These are phyloP conservation scores for Malbranchea cinnamomea DNA, from an alignment of 2,329 filamentous ascomycete genomes.

Conservation along the genomic window DNA sequence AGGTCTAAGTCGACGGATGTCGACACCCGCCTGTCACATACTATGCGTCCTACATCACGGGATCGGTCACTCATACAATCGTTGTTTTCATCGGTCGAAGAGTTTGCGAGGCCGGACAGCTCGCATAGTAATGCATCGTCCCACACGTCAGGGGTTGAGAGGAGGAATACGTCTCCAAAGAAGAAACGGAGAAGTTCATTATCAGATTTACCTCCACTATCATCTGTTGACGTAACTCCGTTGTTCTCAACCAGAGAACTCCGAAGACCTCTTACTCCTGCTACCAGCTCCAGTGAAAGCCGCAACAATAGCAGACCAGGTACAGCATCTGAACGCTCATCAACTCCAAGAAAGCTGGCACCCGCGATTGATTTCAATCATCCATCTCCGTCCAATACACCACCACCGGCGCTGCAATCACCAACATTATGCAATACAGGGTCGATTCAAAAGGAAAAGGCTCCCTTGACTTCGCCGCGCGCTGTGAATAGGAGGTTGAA, in stretches of 20 bases:
- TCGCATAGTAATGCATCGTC: constrained; percentile 32
- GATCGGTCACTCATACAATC: constrained; percentile 37
- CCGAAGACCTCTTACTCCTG: constrained; percentile 24
- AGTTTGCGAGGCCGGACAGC: constrained; percentile 28
- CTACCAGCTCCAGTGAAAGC: constrained; percentile 10
- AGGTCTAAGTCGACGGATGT: constrained; percentile 69
- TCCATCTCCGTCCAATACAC: no score
- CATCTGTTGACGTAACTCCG: constrained; percentile 40
- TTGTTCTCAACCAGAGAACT: constrained; percentile 18
- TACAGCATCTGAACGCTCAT: constrained; percentile 6
- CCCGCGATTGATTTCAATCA: no score
- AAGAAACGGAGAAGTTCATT: constrained; percentile 85
- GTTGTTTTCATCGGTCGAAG: constrained; percentile 34
- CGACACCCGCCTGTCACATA: constrained; percentile 33
- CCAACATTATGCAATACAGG: constrained; percentile 18
- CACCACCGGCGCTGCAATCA: no score
- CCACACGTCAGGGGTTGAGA: constrained; percentile 34
- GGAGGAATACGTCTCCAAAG: constrained; percentile 34
- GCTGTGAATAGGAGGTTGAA: constrained; percentile 19
- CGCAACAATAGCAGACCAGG: no score
- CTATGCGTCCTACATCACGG: constrained; percentile 40
- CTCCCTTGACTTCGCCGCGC: no score
- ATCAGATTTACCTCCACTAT: constrained; percentile 63
- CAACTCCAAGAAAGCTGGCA: constrained; percentile 4
- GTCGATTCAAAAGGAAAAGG: constrained; percentile 25